Evolutionary conservation across 306 rosid species (phyloP).

Genomic region (Acacia melanoxylon): DNA sequence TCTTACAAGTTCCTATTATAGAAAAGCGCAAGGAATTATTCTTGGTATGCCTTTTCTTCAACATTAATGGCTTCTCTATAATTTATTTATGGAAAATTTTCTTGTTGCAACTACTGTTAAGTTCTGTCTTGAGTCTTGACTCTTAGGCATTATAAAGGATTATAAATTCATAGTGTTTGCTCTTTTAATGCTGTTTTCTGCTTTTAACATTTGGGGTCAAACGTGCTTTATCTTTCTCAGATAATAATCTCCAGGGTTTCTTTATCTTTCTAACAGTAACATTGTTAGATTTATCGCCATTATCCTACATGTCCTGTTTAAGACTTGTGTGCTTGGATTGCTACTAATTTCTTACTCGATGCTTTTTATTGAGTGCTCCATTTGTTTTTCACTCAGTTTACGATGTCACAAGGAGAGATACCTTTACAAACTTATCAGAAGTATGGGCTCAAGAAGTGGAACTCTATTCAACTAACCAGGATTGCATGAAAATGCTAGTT

Average conservation of each 20-base stretch:
- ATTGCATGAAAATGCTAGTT: conserved; percentile 90
- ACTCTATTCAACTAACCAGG: conserved; percentile 75
- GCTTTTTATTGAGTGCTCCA: conserved; percentile 19
- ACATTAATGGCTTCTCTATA: background rate
- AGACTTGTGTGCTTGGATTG: conserved; percentile 3
- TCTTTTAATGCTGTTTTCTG: conserved; percentile 51
- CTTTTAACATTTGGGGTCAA: background rate
- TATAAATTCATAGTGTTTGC: background rate
- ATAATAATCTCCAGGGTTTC: background rate
- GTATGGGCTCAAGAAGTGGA: conserved; percentile 94
- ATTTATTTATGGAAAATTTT: conserved; percentile 10
- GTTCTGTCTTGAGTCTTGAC: conserved; percentile 17
- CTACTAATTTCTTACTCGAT: conserved; percentile 5
- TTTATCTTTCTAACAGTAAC: conserved; percentile 1
- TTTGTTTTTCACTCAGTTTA: conserved; percentile 56
- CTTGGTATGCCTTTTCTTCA: conserved; percentile 61
- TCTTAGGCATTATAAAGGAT: background rate
- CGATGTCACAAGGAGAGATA: conserved; percentile 85
- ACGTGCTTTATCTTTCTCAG: background rate
- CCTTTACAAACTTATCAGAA: conserved; percentile 78
- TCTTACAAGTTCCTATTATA: conserved; percentile 82
- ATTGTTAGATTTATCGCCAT: conserved; percentile 3
- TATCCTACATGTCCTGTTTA: conserved; percentile 16
- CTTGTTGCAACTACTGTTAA: conserved; percentile 11
- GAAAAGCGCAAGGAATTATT: conserved; percentile 92